Evolutionary conservation across 352 stramenopile species (phyloP).

Genomic region (Phytophthora pluvialis): DNA sequence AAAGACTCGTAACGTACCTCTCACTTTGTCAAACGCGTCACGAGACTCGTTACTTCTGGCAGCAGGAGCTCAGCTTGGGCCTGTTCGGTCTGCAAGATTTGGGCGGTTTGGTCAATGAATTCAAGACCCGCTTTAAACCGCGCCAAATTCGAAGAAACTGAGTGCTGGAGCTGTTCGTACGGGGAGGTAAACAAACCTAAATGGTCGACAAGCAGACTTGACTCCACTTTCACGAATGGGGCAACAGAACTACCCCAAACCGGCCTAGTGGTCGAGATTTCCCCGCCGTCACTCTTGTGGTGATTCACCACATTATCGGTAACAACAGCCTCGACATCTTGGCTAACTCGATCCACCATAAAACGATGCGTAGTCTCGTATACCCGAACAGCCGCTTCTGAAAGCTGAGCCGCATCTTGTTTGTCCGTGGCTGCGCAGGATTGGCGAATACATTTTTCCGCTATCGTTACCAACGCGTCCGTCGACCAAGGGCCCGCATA

Average conservation of each 20-base stretch:
- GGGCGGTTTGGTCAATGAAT: constrained; percentile 63
- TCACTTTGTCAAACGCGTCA: constrained; percentile 35
- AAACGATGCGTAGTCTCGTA: constrained; percentile 39
- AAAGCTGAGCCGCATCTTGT: too few species aligned
- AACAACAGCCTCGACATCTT: neutral
- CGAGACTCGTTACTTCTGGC: constrained; percentile 50
- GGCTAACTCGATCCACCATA: neutral
- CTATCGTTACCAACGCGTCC: constrained; percentile 47
- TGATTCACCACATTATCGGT: neutral
- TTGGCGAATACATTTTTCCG: constrained; percentile 48
- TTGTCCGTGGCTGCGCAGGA: constrained; percentile 18
- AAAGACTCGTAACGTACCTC: constrained; percentile 35
- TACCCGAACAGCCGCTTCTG: constrained; percentile 48
- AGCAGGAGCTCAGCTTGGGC: constrained; percentile 55
- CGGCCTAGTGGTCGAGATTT: neutral
- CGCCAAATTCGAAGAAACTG: constrained; percentile 37
- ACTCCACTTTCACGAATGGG: constrained; percentile 39
- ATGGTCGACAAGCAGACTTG: constrained; percentile 65
- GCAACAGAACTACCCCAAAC: constrained; percentile 8
- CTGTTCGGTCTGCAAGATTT: constrained; percentile 54
- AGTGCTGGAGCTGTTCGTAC: constrained; percentile 34
- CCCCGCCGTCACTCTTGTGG: neutral
- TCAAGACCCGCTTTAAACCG: constrained; percentile 47
- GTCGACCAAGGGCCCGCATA: constrained; percentile 56
- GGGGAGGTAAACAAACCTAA: constrained; percentile 49